These are phyloP conservation scores for Trichosanthes truncata DNA, from an alignment of 306 rosid genomes.

Conservation along the genomic window DNA sequence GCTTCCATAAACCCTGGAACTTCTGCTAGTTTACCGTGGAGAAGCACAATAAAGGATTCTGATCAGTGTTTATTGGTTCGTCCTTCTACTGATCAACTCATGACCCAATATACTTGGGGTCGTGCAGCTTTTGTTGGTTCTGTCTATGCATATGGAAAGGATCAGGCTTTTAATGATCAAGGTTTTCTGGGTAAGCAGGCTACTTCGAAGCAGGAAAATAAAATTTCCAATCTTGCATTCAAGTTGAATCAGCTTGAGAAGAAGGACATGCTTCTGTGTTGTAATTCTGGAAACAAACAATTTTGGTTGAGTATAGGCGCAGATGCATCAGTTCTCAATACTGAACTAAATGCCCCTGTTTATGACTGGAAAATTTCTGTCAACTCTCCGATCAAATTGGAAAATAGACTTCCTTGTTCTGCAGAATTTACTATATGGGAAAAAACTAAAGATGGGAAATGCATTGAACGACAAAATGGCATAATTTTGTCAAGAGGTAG, in stretches of 20 bases:
- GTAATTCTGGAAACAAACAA: constrained; percentile 50
- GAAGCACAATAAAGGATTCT: constrained; percentile 62
- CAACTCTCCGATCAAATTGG: constrained; percentile 78
- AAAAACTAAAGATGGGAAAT: constrained; percentile 62
- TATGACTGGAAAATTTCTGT: constrained; percentile 92
- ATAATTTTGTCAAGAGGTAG: constrained; percentile 59
- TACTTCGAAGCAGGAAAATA: constrained; percentile 28
- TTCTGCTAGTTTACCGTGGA: constrained; percentile 69
- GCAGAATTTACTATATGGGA: constrained; percentile 73
- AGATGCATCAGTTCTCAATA: constrained; percentile 91
- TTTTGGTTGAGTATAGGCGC: constrained; percentile 81
- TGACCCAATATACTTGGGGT: constrained; percentile 66
- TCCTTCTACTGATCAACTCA: constrained; percentile 49
- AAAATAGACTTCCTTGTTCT: constrained; percentile 86
- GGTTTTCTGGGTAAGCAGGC: constrained; percentile 39
- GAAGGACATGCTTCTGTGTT: constrained; percentile 70
- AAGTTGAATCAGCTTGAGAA: constrained; percentile 85
- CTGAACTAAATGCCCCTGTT: constrained; percentile 82
- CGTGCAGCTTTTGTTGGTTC: constrained; percentile 49
- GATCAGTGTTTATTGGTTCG: constrained; percentile 60
- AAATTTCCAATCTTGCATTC: constrained; percentile 35
- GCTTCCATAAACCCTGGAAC: constrained; percentile 53
- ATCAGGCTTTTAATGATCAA: constrained; percentile 50
- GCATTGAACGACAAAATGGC: constrained; percentile 49
- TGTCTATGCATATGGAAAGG: constrained; percentile 62